phyloP scores from a whole-genome alignment of 1,284 basidiomycete species.

The Trichosporon sp. region DNA sequence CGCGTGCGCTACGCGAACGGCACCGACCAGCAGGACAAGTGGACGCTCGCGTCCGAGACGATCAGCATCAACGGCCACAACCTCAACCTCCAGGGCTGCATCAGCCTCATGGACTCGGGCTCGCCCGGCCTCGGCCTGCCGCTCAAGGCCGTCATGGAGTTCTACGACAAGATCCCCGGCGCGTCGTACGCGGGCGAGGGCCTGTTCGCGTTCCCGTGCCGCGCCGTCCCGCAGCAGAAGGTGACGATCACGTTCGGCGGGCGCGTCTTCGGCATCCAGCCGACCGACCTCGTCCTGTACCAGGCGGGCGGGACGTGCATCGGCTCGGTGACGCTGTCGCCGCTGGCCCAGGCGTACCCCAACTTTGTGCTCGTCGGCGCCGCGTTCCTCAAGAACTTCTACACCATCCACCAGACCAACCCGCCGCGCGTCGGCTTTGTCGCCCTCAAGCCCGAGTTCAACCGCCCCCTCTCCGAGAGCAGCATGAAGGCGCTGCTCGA shows the following conservation, averaged over 20 bases:
- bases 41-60: not conserved
- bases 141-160: not conserved
- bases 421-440: constrained; percentile 53
- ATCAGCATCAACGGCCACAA: not conserved
- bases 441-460: constrained; percentile 1
- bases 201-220: not conserved
- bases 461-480: not conserved
- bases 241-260: not conserved
- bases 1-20: not conserved
- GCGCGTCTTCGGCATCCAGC: not conserved
- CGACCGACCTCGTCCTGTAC: not conserved
- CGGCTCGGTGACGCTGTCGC: not conserved
- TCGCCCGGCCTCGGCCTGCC: not conserved
- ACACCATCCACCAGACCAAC: constrained; percentile 51
- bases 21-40: not conserved
- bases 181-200: not conserved
- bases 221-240: not conserved
- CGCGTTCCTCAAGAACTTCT: constrained; percentile 74
- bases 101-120: not conserved
- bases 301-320: not conserved
- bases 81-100: not conserved
- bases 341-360: not conserved
- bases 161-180: not conserved
- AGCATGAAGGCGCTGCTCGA: not conserved
- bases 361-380: constrained; percentile 79